Evolutionary conservation across 768 basidiomycete species (phyloP), one percentile per base, ranked within the genome.

Genomic region (Russula dissimulans): DNA sequence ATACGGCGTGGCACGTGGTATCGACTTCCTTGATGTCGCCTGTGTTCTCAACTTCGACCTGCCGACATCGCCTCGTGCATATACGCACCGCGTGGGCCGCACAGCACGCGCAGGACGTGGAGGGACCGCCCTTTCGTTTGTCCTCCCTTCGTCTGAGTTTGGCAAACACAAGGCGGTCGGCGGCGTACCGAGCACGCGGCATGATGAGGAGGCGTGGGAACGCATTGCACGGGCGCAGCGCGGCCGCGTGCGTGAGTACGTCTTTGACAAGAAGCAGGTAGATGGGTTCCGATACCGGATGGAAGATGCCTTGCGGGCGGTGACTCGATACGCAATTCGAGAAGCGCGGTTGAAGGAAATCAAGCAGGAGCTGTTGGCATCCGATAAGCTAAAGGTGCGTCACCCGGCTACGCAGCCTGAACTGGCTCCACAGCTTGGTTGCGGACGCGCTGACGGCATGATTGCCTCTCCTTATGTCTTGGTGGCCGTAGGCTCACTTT

Each of bases 11-110:
- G 92, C 92, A 1, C 88, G 97, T 48, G 97, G 97, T 3, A 85
- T 98, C 59, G 97, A 99, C 73, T 99, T 99, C 71, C 81, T 97
- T 63, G 90, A 97, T 65, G 97, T 98, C 57, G 85, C 94, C 10
- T 97, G 95, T 67, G 95, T 99, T 3, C 81, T 99, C 71, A 99
- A 99, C 76, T 99, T 98, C 72, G 97, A 99, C 72, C 80, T 98
- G n/a, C 97, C 97, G 0, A 77, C 83, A 0, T 86, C 92, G 0
- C 80, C 90, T 4, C 86, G 85, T 17, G 82, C 93, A 12, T 99
- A 99, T 69, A 94, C 90, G 0, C 97, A 99, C 71, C 87, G 97
- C 51, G 88, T 98, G 15, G 97, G 97, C 12, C 85, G 97, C 29
- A 99, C 97, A 0, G 97, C 97, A 14, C 90, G 97, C 22, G 97